Conservation (phyloP, 106 monocot genomes). For the Phalaenopsis aphrodite region DNA sequence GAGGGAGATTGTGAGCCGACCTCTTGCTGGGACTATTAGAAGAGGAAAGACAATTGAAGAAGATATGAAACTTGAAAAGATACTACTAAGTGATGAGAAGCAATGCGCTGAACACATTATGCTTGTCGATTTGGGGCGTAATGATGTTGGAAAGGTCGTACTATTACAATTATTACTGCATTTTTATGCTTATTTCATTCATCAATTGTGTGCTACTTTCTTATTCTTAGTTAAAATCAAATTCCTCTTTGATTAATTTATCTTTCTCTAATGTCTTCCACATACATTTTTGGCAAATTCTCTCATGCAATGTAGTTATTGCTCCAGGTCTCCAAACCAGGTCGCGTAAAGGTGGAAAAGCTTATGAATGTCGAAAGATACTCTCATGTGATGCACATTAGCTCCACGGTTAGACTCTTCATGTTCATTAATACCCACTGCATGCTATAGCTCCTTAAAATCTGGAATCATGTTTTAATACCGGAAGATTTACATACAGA, state of each 20-base stretch:
- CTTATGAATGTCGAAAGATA: slow-evolving; percentile 12
- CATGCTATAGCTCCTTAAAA: too few species aligned
- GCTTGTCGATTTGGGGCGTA: slow-evolving; percentile 64
- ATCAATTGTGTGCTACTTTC: not conserved
- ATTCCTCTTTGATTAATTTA: too few species aligned
- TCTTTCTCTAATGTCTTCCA: too few species aligned
- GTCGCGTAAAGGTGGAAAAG: slow-evolving; percentile 5
- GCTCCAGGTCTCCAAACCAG: slow-evolving; percentile 9
- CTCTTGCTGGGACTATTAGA: slow-evolving; percentile 59
- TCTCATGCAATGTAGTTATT: too few species aligned
- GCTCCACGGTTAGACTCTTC: slow-evolving; percentile 4
- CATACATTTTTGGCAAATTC: too few species aligned
- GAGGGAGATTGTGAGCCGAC: slow-evolving; percentile 51
- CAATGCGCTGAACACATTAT: slow-evolving; percentile 76
- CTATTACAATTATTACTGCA: not conserved
- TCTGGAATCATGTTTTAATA: not conserved
- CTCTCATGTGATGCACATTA: slow-evolving; percentile 12
- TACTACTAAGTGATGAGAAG: slow-evolving; percentile 52
- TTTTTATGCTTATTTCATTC: not conserved
- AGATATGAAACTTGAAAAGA: slow-evolving; percentile 32
- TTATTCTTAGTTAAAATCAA: too few species aligned
- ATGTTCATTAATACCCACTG: not conserved
- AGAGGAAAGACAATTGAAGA: slow-evolving; percentile 45
- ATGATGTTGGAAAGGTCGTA: slow-evolving; percentile 62
- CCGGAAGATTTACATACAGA: too few species aligned